Base-by-base conservation (phyloP, 2,329 filamentous ascomycete species). In the Trichoderma simmonsii region DNA sequence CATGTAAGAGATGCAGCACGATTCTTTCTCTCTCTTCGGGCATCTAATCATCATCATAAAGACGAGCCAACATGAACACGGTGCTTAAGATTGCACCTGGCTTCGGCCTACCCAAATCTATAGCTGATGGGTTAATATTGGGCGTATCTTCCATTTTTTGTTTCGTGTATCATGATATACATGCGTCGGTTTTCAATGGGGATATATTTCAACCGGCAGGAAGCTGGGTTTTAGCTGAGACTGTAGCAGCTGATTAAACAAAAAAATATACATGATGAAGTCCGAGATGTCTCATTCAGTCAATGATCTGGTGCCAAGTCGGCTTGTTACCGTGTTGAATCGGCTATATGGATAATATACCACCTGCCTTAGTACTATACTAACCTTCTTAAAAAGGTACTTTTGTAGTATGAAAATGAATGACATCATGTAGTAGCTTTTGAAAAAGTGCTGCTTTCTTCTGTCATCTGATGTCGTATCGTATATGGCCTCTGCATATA, bases 31-130 rank as follows among this genome's bases (percentile, higher is more conserved):
- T 48, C 36, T 60, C 3, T 30, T 9, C 48, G 54, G 24, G 54
- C 36, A 51, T 59, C 21, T 59, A 15, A 60, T 65, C 69, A 39
- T 56, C 54, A 71, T 56, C 54, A 71, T 64, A 18, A 32, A 36
- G 54, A 60, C 39, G 32, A n/a, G 51, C 64, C 62, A 51, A 28
- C 24, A 7, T n/a, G 4, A 28, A 48, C 26, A 34, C 24, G 34
- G 39, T 69, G 36, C 14, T 24, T 24, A 14, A 32, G 18, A 30
- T 36, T 15, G 65, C 65, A 61, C 30, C 14, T 60, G 56, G 65
- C 26, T 24, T 59, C 18, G 34, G n/a, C 24, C 36, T 61, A 7
- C n/a, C 26, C 26, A 69, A 26, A 43, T 30, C 34, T 34, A 48
- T 39, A 59, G 15, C 6, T 48, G 34, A 68, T 60, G 65, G 65